Evolutionary conservation across 108 stramenopile species (phyloP).

Genomic region (Pelagomonas calceolata): DNA sequence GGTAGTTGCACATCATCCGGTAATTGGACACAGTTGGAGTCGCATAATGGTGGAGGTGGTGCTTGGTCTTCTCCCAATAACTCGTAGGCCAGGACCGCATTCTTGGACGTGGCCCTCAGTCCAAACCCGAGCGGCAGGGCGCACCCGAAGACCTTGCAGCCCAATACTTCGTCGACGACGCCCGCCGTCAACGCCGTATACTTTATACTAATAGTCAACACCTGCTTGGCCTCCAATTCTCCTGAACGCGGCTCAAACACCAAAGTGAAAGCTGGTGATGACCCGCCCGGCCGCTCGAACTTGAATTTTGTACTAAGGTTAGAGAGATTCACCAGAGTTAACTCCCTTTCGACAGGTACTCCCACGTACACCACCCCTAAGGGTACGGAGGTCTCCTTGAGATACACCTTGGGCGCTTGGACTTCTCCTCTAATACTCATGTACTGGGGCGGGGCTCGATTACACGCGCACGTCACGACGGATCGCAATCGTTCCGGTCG

Average conservation of each 20-base stretch:
- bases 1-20: slow-evolving; percentile 15
- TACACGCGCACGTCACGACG: not conserved
- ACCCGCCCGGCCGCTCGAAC: slow-evolving; percentile 19
- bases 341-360: slow-evolving; percentile 8
- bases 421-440: slow-evolving; percentile 21
- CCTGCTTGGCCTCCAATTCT: slow-evolving; percentile 14
- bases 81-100: slow-evolving; percentile 24
- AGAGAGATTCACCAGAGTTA: slow-evolving; percentile 17
- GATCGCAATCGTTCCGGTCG: slow-evolving; percentile 4
- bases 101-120: slow-evolving; percentile 22
- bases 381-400: not conserved
- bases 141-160: slow-evolving; percentile 37
- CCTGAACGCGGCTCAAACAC: slow-evolving; percentile 7
- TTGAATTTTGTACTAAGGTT: slow-evolving; percentile 21
- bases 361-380: slow-evolving; percentile 19
- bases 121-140: slow-evolving; percentile 29
- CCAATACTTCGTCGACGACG: slow-evolving; percentile 30
- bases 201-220: slow-evolving; percentile 6
- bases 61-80: slow-evolving; percentile 5
- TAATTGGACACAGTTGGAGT: slow-evolving; percentile 18
- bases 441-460: slow-evolving; percentile 4
- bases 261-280: slow-evolving; percentile 6
- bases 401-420: slow-evolving; percentile 17
- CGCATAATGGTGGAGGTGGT: slow-evolving; percentile 24
- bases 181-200: slow-evolving; percentile 24